Conservation (phyloP, 371 early-diverging fungal species). For the Mortierella sp. region DNA sequence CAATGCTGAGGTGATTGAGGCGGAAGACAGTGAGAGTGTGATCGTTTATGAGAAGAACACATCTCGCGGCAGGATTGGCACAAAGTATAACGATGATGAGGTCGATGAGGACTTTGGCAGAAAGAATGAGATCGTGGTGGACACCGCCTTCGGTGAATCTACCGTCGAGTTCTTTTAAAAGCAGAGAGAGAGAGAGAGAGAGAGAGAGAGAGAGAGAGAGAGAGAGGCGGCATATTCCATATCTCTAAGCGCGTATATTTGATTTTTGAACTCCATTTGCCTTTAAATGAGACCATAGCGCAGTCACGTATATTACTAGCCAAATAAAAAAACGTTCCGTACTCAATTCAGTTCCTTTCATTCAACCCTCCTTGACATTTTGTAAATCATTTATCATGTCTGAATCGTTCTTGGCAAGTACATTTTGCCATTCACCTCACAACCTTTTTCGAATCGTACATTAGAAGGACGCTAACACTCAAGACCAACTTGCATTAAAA, state of each 20-base stretch:
- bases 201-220: too few species aligned
- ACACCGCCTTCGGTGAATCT: constrained; percentile 11
- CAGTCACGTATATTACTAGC: background rate
- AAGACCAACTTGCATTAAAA: background rate
- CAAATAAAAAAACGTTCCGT: too few species aligned
- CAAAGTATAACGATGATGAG: constrained; percentile 17
- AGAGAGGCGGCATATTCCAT: too few species aligned
- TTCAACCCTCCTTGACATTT: constrained; percentile 1
- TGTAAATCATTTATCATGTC: constrained; percentile 15
- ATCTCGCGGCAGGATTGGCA: constrained; percentile 20
- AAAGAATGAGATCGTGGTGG: constrained; percentile 6
- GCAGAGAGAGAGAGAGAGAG: too few species aligned
- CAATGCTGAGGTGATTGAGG: constrained; percentile 12
- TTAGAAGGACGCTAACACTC: background rate
- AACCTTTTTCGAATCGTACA: too few species aligned
- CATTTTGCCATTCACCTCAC: background rate
- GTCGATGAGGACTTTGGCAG: constrained; percentile 1
- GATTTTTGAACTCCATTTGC: too few species aligned
- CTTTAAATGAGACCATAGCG: background rate
- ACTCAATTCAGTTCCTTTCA: too few species aligned
- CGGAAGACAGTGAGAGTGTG: constrained; percentile 12
- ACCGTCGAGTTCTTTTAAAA: constrained; percentile 29
- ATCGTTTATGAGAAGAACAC: constrained; percentile 32
- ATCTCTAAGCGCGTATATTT: too few species aligned
- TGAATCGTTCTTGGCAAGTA: constrained; percentile 37